Evolutionary conservation across 352 stramenopile genomes (phyloP).

Genomic region (Globisporangium viniferum): DNA sequence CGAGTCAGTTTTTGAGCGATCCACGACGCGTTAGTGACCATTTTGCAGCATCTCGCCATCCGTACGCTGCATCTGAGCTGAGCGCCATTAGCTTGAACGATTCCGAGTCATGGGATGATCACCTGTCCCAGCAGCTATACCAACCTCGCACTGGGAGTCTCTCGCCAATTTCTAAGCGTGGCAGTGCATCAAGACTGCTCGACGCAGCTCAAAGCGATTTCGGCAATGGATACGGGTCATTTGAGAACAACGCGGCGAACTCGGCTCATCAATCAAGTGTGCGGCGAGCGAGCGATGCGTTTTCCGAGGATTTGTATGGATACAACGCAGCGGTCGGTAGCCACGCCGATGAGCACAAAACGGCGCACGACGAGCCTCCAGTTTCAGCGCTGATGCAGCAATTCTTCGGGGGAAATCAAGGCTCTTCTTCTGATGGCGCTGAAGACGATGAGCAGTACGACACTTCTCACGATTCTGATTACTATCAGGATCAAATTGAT

Average conservation of each 20-base stretch:
- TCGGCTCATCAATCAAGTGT: neutral
- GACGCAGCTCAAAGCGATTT: neutral
- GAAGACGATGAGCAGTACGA: conserved; percentile 14
- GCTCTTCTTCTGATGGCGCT: neutral
- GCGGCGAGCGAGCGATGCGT: neutral
- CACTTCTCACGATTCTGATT: conserved; percentile 7
- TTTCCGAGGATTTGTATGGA: conserved; percentile 3
- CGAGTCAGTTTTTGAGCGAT: conserved; percentile 12
- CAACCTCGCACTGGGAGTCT: conserved; percentile 4
- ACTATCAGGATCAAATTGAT: conserved; percentile 2
- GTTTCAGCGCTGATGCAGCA: conserved; percentile 60
- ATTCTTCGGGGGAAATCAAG: conserved; percentile 31
- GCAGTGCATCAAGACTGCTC: conserved; percentile 6
- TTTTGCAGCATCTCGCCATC: conserved; percentile 12
- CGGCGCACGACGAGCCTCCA: conserved; percentile 17
- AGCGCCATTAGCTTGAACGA: conserved; percentile 80
- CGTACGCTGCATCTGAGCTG: conserved; percentile 40
- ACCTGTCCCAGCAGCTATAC: conserved; percentile 34
- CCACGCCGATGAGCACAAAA: neutral
- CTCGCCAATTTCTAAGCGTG: conserved; percentile 19
- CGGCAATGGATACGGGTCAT: conserved; percentile 1
- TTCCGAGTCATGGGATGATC: conserved; percentile 71
- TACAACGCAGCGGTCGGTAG: neutral
- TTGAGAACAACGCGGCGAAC: neutral
- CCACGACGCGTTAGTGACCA: conserved; percentile 18